phyloP scores from a whole-genome alignment of 2,329 filamentous ascomycete genomes.

The Exophiala xenobiotica region DNA sequence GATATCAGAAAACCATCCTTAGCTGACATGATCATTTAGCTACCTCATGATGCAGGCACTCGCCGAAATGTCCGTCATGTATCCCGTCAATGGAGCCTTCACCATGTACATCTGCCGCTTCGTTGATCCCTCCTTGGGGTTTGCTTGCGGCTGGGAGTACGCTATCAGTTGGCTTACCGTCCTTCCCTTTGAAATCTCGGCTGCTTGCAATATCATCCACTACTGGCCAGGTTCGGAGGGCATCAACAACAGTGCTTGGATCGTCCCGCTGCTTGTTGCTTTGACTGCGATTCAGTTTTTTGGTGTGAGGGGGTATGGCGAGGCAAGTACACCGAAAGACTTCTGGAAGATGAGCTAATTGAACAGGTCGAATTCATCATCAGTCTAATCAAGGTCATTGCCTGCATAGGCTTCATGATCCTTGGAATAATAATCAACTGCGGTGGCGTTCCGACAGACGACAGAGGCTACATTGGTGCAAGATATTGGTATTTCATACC shows the following conservation, averaged over 20 bases:
- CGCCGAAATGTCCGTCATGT: conserved; percentile 61
- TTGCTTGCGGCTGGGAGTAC: conserved; percentile 44
- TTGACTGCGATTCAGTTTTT: conserved; percentile 42
- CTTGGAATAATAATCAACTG: conserved; percentile 83
- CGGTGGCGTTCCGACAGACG: conserved; percentile 55
- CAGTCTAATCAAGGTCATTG: conserved; percentile 57
- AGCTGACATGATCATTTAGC: conserved; percentile 37
- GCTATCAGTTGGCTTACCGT: conserved; percentile 58
- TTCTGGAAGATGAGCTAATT: conserved; percentile 8
- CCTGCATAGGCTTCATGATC: conserved; percentile 66
- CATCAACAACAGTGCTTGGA: conserved; percentile 35
- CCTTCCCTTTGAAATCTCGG: conserved; percentile 53
- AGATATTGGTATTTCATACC: conserved; percentile 46
- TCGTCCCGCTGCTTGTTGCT: conserved; percentile 29
- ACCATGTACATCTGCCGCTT: conserved; percentile 59
- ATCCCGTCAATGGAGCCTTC: conserved; percentile 63
- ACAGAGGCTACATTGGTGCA: conserved; percentile 28
- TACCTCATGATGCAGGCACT: conserved; percentile 58
- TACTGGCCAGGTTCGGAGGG: conserved; percentile 52
- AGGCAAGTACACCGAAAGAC: conserved; percentile 19
- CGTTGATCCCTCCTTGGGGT: conserved; percentile 57
- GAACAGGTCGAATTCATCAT: conserved; percentile 56
- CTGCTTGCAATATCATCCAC: conserved; percentile 57
- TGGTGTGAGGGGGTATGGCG: conserved; percentile 52
- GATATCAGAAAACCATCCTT: conserved; percentile 49